Conservation (phyloP, 2,329 filamentous ascomycete species). For the Chaetomium olivaceum region DNA sequence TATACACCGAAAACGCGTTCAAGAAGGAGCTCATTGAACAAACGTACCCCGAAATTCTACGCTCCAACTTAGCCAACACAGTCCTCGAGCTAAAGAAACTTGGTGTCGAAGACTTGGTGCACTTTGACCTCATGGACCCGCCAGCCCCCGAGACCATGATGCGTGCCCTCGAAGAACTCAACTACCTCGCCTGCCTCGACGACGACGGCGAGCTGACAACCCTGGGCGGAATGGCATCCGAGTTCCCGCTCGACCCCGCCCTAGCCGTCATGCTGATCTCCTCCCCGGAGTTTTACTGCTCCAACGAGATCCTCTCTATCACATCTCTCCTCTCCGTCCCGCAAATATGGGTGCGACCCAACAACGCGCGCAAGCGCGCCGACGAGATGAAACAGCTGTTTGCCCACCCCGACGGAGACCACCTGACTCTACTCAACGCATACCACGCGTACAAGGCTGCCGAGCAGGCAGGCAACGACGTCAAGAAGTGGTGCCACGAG, state of each 20-base stretch:
- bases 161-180: conserved; percentile 94
- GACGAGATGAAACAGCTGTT: conserved; percentile 98
- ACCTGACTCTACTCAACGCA: conserved; percentile 93
- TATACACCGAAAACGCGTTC: conserved; percentile 94
- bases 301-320: conserved; percentile 95
- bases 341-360: conserved; percentile 88
- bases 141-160: conserved; percentile 98
- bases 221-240: conserved; percentile 83
- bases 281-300: conserved; percentile 97
- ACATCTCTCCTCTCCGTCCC: conserved; percentile 92
- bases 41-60: conserved; percentile 92
- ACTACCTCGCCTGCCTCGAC: conserved; percentile 94
- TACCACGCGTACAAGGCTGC: conserved; percentile 94
- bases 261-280: conserved; percentile 97
- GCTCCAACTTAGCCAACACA: conserved; percentile 91
- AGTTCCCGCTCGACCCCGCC: conserved; percentile 91
- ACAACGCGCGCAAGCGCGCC: conserved; percentile 80
- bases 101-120: conserved; percentile 90
- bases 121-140: conserved; percentile 98
- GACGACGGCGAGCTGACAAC: conserved; percentile 91
- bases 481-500: conserved; percentile 93
- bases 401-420: conserved; percentile 88
- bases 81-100: conserved; percentile 97
- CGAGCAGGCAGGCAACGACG: conserved; percentile 64
- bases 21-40: conserved; percentile 98